Conservation (phyloP, 192 early-diverging fungal genomes). For the Cetraspora pellucida region DNA sequence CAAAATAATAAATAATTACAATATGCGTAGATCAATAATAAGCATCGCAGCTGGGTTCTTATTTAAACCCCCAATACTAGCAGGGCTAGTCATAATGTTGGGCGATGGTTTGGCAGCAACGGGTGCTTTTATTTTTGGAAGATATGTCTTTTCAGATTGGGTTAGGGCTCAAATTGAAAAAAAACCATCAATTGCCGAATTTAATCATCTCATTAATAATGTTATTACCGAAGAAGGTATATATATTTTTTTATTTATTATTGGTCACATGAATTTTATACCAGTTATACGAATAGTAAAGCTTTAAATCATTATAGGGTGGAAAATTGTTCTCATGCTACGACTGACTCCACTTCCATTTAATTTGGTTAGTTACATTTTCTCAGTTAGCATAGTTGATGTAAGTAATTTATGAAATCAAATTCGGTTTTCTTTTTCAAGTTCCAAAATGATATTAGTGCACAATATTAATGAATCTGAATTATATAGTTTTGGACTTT, state of each 20-base stretch:
- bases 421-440: not conserved
- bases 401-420: constrained; percentile 30
- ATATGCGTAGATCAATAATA: constrained; percentile 41
- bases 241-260: not conserved
- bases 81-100: constrained; percentile 37
- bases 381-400: constrained; percentile 47
- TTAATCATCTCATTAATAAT: constrained; percentile 36
- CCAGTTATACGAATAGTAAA: not conserved
- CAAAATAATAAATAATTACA: constrained; percentile 28
- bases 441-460: not conserved
- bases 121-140: constrained; percentile 46
- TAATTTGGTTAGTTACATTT: constrained; percentile 51
- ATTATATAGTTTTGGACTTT: constrained; percentile 36
- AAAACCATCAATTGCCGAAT: constrained; percentile 37
- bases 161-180: constrained; percentile 44
- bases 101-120: constrained; percentile 44
- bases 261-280: not conserved
- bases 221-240: constrained; percentile 52
- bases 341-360: constrained; percentile 48
- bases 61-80: constrained; percentile 45
- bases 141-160: constrained; percentile 52
- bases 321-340: constrained; percentile 55
- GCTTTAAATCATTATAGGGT: constrained; percentile 36
- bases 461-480: not conserved
- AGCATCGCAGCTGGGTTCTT: constrained; percentile 50